phyloP scores from a whole-genome alignment of 768 basidiomycete species.

The Mycena floridula region DNA sequence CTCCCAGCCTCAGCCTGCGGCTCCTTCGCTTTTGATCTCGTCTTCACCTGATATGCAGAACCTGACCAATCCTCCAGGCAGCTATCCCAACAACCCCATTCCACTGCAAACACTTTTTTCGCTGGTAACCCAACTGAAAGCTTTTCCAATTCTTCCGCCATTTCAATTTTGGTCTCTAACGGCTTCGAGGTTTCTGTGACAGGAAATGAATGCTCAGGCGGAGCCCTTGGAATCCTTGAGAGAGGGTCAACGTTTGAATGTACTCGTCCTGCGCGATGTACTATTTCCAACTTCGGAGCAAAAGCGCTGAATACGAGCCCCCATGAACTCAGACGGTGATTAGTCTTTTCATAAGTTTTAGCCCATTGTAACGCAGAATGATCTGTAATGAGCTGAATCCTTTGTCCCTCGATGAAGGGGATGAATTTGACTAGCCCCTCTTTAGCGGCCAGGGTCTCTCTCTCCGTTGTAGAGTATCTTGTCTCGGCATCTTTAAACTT shows the following conservation, averaged over 20 bases:
- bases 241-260: conserved; percentile 1
- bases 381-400: conserved; percentile 8
- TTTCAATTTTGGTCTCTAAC: too few relatives aligned
- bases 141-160: too few relatives aligned
- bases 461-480: conserved; percentile 21
- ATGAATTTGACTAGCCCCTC: conserved; percentile 22
- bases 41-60: too few relatives aligned
- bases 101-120: too few relatives aligned
- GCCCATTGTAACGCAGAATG: conserved; percentile 9
- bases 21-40: too few relatives aligned
- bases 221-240: conserved; percentile 5
- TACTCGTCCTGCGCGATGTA: conserved; percentile 1
- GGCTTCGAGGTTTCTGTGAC: too few relatives aligned
- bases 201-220: too few relatives aligned
- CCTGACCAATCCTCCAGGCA: too few relatives aligned
- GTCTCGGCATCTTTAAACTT: conserved; percentile 16
- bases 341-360: conserved; percentile 4
- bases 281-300: not conserved
- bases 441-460: conserved; percentile 20
- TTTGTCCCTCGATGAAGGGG: conserved; percentile 23
- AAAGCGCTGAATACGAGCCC: conserved; percentile 15
- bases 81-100: too few relatives aligned
- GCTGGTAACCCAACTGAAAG: too few relatives aligned
- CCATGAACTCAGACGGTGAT: conserved; percentile 14
- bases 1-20: too few relatives aligned